These are phyloP conservation scores for Macrotyloma uniflorum DNA, from an alignment of 306 rosid genomes.

Conservation along the genomic window DNA sequence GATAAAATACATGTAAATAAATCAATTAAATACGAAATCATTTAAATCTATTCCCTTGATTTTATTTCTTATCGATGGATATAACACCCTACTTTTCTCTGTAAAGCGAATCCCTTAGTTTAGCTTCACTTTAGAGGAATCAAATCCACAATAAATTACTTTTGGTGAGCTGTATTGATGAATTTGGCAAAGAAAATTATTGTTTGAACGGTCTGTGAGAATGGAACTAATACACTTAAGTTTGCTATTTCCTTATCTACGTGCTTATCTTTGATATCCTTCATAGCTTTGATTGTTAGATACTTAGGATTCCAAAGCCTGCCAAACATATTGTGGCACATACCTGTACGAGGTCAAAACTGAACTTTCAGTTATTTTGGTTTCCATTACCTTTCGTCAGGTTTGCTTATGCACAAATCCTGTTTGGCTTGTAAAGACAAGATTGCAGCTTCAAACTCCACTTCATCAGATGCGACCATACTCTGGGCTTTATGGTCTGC, in stretches of 20 bases:
- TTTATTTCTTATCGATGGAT: neutral
- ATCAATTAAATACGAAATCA: neutral
- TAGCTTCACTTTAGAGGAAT: neutral
- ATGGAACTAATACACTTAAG: conserved; percentile 10
- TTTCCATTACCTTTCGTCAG: conserved; percentile 52
- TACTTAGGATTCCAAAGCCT: conserved; percentile 24
- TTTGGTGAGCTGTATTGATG: conserved; percentile 23
- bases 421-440: conserved; percentile 92
- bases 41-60: neutral
- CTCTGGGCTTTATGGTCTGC: conserved; percentile 88
- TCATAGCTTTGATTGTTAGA: conserved; percentile 28
- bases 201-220: conserved; percentile 27
- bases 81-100: neutral
- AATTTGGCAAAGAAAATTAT: conserved; percentile 20
- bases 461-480: conserved; percentile 86
- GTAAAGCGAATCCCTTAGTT: neutral
- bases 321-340: conserved; percentile 12
- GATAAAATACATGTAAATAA: neutral
- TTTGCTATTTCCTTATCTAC: conserved; percentile 15
- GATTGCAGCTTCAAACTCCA: conserved; percentile 97
- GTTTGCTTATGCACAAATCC: conserved; percentile 92
- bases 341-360: conserved; percentile 18
- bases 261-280: conserved; percentile 25
- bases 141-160: neutral
- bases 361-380: conserved; percentile 32